These are phyloP conservation scores for Penicillium dipodomyicola DNA, from an alignment of 495 filamentous ascomycete species.

Conservation along the genomic window DNA sequence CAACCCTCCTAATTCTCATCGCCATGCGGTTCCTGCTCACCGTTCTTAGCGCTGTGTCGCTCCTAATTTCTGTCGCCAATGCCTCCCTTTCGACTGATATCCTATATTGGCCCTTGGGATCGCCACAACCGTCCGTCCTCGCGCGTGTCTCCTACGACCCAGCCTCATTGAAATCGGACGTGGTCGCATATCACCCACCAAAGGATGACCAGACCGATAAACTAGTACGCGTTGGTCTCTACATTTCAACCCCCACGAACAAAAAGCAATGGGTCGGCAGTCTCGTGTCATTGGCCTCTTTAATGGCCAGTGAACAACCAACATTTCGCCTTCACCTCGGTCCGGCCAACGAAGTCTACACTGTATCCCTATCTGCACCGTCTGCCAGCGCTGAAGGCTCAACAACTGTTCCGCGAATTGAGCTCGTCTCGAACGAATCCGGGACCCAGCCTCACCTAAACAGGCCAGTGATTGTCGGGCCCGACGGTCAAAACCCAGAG, in stretches of 20 bases:
- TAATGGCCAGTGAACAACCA: slow-evolving; percentile 24
- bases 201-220: slow-evolving; percentile 13
- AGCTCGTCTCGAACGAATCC: slow-evolving; percentile 28
- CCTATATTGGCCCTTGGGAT: slow-evolving; percentile 40
- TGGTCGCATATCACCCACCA: slow-evolving; percentile 39
- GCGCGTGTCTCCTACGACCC: slow-evolving; percentile 43
- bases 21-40: slow-evolving; percentile 29
- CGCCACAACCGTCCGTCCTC: slow-evolving; percentile 38
- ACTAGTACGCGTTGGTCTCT: slow-evolving; percentile 42
- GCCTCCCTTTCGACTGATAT: slow-evolving; percentile 35
- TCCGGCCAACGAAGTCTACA: slow-evolving; percentile 36
- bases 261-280: slow-evolving; percentile 44
- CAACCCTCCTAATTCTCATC: background rate
- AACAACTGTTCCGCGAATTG: slow-evolving; percentile 18
- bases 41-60: slow-evolving; percentile 20
- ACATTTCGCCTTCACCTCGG: slow-evolving; percentile 39
- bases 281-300: slow-evolving; percentile 33
- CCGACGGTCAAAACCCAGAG: slow-evolving; percentile 38
- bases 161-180: slow-evolving; percentile 28
- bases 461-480: slow-evolving; percentile 40
- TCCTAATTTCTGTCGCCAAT: slow-evolving; percentile 20
- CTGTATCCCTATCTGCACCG: slow-evolving; percentile 31
- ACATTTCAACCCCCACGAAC: slow-evolving; percentile 25
- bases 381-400: slow-evolving; percentile 8
- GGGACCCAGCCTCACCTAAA: slow-evolving; percentile 43